Percentiles rank a stretch among this genome's conserved stretches.
Evolutionary conservation across 371 early-diverging fungal species (phyloP).

Genomic region (Syncephalastrum monosporum): DNA sequence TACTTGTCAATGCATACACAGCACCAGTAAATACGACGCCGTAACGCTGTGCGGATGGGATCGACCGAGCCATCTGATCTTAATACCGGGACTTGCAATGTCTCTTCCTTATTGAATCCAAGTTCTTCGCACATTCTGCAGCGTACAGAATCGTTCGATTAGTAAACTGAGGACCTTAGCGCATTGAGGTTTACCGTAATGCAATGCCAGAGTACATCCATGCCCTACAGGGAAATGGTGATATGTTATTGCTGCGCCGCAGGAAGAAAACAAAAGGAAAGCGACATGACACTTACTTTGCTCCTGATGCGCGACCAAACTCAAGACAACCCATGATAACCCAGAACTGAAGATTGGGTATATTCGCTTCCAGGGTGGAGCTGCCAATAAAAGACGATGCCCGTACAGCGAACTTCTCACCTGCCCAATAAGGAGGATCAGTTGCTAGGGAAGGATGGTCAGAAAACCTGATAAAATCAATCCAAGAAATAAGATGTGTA

Average conservation of each 20-base stretch:
- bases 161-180: background rate
- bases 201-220: constrained; percentile 70
- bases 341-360: constrained; percentile 59
- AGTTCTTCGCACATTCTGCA: constrained; percentile 55
- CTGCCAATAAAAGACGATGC: constrained; percentile 38
- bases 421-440: constrained; percentile 48
- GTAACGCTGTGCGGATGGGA: constrained; percentile 48
- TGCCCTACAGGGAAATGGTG: constrained; percentile 27
- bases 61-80: constrained; percentile 32
- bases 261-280: background rate
- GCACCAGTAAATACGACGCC: constrained; percentile 61
- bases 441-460: constrained; percentile 39
- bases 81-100: constrained; percentile 25
- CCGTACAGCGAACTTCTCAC: constrained; percentile 42
- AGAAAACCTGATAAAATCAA: constrained; percentile 30
- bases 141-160: too few species aligned
- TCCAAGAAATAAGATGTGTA: background rate
- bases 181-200: constrained; percentile 23
- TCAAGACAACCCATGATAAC: constrained; percentile 58
- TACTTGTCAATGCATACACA: constrained; percentile 49
- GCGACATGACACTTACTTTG: constrained; percentile 27
- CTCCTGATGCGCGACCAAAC: constrained; percentile 59
- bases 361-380: constrained; percentile 48
- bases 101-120: constrained; percentile 54
- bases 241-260: background rate